These are phyloP conservation scores for Botrytis squamosa DNA, from an alignment of 2,329 filamentous ascomycete genomes.

Conservation along the genomic window DNA sequence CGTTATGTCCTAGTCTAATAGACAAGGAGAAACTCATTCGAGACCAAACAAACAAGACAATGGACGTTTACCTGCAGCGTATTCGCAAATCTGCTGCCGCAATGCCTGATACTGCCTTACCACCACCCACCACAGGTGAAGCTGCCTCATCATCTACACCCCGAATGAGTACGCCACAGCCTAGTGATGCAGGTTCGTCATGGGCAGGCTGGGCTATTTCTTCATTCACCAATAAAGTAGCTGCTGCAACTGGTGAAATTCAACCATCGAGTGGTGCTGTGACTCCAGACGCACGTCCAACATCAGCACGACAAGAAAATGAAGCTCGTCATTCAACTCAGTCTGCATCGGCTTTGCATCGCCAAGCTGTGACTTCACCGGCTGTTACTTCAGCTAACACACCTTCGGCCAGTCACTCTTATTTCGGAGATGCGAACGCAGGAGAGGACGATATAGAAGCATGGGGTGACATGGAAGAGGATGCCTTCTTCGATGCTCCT, in stretches of 20 bases:
- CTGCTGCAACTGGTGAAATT: constrained; percentile 83
- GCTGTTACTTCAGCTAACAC: constrained; percentile 46
- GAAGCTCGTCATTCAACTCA: constrained; percentile 40
- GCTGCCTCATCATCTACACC: constrained; percentile 50
- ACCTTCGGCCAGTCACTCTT: constrained; percentile 48
- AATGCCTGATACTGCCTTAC: constrained; percentile 79
- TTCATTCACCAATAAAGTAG: constrained; percentile 93
- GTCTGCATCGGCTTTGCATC: constrained; percentile 59
- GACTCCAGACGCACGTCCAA: constrained; percentile 44
- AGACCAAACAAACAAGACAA: constrained; percentile 84
- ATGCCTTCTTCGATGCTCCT: constrained; percentile 46
- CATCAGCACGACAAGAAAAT: constrained; percentile 43
- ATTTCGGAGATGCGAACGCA: constrained; percentile 55
- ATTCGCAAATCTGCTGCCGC: constrained; percentile 74
- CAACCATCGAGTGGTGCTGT: constrained; percentile 51
- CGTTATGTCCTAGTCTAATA: constrained; percentile 78
- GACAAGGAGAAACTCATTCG: constrained; percentile 96
- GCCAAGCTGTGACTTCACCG: constrained; percentile 58
- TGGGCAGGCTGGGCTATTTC: constrained; percentile 99
- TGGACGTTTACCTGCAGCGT: constrained; percentile 81
- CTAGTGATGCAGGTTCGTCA: constrained; percentile 57
- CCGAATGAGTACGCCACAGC: constrained; percentile 76
- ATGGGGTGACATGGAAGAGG: constrained; percentile 68
- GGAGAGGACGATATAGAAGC: constrained; percentile 64
- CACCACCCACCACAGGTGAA: constrained; percentile 57